Percentiles rank a stretch among this genome's conserved stretches.
Conservation (phyloP, 345 rosid genomes). For the Sonneratia caseolaris region DNA sequence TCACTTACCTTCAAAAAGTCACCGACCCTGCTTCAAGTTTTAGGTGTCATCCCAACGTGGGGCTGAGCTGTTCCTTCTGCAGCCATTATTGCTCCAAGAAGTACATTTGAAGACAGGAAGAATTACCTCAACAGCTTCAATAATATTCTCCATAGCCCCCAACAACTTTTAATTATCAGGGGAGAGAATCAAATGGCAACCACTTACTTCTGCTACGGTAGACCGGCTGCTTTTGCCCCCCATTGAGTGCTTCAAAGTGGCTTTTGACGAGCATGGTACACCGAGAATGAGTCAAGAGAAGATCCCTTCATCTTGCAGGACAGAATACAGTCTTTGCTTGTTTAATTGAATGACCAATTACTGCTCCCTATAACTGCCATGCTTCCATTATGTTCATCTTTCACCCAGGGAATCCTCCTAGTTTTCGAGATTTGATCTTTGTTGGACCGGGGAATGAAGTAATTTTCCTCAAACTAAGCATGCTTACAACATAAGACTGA, state of each 20-base stretch:
- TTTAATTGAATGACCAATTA: too few relatives aligned
- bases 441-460: conserved; percentile 19
- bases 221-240: too few relatives aligned
- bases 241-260: too few relatives aligned
- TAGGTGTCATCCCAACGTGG: neutral
- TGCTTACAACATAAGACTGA: too few relatives aligned
- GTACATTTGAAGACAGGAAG: neutral
- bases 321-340: neutral
- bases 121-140: neutral
- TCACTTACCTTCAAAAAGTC: neutral
- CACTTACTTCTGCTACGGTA: too few relatives aligned
- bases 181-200: too few relatives aligned
- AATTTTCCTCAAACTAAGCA: too few relatives aligned
- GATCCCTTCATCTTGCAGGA: neutral
- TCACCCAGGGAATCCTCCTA: conserved; percentile 15
- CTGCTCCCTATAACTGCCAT: neutral
- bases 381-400: neutral
- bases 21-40: neutral
- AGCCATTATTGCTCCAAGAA: neutral
- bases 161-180: too few relatives aligned
- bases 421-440: conserved; percentile 16
- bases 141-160: too few relatives aligned
- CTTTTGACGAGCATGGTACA: too few relatives aligned
- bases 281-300: neutral
- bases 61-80: conserved; percentile 1